phyloP scores from a whole-genome alignment of 768 basidiomycete species.

The Termitomyces sp. region DNA sequence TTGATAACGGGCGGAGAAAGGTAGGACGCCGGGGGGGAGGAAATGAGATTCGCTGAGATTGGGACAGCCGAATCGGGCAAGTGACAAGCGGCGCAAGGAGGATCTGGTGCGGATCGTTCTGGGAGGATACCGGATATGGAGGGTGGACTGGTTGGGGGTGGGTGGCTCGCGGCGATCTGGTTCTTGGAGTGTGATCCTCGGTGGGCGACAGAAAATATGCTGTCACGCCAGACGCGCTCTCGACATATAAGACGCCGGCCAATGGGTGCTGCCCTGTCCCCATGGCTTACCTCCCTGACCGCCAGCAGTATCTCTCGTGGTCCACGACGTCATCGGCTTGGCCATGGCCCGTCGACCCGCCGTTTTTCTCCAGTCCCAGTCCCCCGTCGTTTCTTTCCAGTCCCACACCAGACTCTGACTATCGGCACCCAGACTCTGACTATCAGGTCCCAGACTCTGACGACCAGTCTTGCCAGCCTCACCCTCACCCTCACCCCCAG shows the following conservation, averaged over 20 bases:
- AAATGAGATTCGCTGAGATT: background rate
- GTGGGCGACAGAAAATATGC: conserved; percentile 16
- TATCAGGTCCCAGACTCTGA: conserved; percentile 5
- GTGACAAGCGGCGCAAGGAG: conserved; percentile 14
- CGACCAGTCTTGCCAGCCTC: background rate
- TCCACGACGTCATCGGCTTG: no score
- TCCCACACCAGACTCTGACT: no score
- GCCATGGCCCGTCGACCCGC: no score
- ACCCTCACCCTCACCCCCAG: background rate
- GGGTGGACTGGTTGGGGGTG: conserved; percentile 2
- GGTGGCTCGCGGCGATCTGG: conserved; percentile 21
- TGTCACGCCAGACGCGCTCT: background rate
- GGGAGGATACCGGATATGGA: conserved; percentile 7
- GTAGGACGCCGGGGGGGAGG: conserved; percentile 4
- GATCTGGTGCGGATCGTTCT: conserved; percentile 19
- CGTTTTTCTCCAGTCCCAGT: background rate
- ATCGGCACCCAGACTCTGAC: conserved; percentile 8
- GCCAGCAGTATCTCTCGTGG: no score
- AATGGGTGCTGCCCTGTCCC: background rate
- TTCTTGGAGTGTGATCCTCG: conserved; percentile 41
- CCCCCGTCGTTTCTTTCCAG: conserved; percentile 16
- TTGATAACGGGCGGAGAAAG: background rate
- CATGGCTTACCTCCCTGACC: conserved; percentile 4
- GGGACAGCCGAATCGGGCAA: conserved; percentile 2
- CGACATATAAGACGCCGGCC: conserved; percentile 14